A percentile compares a stretch with the other conserved stretches of the same genome.
These are phyloP conservation scores for Hemerocallis citrina DNA, from an alignment of 106 monocot genomes.

Conservation along the genomic window DNA sequence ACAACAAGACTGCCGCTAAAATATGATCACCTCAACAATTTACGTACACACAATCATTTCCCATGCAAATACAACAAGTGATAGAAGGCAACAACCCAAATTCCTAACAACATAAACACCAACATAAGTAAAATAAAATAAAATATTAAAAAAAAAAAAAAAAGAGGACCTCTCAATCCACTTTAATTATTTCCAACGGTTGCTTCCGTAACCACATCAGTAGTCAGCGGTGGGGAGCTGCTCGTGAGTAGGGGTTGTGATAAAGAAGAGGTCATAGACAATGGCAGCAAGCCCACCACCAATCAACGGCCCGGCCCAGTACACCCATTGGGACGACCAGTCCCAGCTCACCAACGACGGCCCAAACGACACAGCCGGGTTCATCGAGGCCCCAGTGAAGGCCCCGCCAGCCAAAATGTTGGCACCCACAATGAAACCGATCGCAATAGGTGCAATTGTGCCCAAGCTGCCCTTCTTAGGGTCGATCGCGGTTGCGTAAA, in stretches of 20 bases:
- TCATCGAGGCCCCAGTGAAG: constrained; percentile 43
- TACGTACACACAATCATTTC: no score
- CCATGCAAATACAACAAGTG: no score
- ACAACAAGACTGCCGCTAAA: no score
- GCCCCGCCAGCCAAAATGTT: constrained; percentile 33
- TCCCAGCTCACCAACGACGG: constrained; percentile 35
- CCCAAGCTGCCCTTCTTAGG: constrained; percentile 36
- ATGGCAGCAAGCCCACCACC: constrained; percentile 19
- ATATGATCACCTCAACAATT: no score
- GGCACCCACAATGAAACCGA: constrained; percentile 43
- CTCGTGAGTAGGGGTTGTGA: constrained; percentile 26
- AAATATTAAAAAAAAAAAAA: no score
- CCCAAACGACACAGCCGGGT: constrained; percentile 38
- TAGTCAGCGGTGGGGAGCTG: constrained; percentile 14
- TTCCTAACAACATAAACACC: no score
- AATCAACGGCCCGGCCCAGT: background rate
- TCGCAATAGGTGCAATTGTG: constrained; percentile 35
- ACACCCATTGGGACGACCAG: constrained; percentile 28
- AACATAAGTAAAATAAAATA: no score
- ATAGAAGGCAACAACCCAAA: no score
- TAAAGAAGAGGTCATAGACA: constrained; percentile 30
- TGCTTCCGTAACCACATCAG: background rate
- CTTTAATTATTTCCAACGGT: no score
- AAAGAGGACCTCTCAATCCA: no score
- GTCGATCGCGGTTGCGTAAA: constrained; percentile 44